A percentile compares a stretch with the other conserved stretches of the same genome.
phyloP scores from a whole-genome alignment of 495 filamentous ascomycete species.

The Aspergillus mulundensis region DNA sequence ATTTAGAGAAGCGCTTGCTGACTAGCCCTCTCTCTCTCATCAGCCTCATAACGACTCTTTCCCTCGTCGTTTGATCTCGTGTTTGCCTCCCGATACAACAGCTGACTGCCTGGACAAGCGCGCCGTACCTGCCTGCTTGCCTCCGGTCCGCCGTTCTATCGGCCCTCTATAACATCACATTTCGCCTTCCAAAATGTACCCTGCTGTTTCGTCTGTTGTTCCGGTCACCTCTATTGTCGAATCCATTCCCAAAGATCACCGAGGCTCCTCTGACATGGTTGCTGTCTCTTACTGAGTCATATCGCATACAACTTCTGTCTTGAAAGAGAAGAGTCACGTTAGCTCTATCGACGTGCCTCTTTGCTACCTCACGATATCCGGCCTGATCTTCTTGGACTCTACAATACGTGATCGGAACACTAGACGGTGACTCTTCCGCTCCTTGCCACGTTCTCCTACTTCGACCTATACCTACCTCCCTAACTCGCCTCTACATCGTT shows the following conservation, averaged over 20 bases:
- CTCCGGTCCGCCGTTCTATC: constrained; percentile 22
- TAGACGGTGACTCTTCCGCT: constrained; percentile 13
- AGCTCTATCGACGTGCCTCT: constrained; percentile 14
- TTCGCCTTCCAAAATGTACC: constrained; percentile 31
- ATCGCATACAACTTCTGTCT: constrained; percentile 12
- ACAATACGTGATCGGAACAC: constrained; percentile 27
- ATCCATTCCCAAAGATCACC: constrained; percentile 25
- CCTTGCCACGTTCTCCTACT: constrained; percentile 2
- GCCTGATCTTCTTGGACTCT: constrained; percentile 24
- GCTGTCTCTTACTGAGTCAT: constrained; percentile 22
- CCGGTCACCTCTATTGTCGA: constrained; percentile 30
- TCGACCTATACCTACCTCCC: constrained; percentile 4
- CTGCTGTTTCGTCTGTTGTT: constrained; percentile 24
- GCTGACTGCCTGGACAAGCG: constrained; percentile 27
- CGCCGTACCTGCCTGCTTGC: constrained; percentile 23
- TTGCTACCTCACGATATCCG: constrained; percentile 14
- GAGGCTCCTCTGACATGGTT: constrained; percentile 19
- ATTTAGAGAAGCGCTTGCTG: constrained; percentile 14
- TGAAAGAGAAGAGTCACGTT: constrained; percentile 17
- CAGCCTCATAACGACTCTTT: constrained; percentile 12
- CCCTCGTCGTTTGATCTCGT: constrained; percentile 5
- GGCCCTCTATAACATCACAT: constrained; percentile 20
- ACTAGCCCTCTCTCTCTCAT: constrained; percentile 17
- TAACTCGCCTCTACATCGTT: constrained; percentile 2
- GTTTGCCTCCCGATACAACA: constrained; percentile 13